A percentile compares a stretch with the other conserved stretches of the same genome.
Evolutionary conservation across 148 eudicot genomes (phyloP).

Genomic region (Chenopodium formosanum): DNA sequence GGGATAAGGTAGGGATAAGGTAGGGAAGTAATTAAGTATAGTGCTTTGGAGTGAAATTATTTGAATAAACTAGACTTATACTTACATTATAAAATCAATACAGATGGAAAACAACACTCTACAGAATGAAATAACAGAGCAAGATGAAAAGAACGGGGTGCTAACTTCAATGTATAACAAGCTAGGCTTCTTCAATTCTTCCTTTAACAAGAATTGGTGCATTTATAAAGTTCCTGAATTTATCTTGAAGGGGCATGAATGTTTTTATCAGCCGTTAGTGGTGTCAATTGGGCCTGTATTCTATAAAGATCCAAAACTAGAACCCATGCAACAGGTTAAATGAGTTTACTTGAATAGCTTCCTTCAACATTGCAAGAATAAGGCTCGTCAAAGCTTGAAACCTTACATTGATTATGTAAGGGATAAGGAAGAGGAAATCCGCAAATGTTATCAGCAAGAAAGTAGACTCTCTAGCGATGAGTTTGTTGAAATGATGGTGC

Average conservation of each 20-base stretch:
- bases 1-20: no score
- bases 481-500: slow-evolving; percentile 18
- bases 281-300: slow-evolving; percentile 27
- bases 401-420: no score
- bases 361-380: neutral
- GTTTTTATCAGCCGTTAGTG: slow-evolving; percentile 19
- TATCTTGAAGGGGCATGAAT: slow-evolving; percentile 15
- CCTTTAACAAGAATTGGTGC: neutral
- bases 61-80: no score
- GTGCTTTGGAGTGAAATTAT: no score
- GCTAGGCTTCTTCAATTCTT: neutral
- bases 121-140: no score
- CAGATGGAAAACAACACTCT: no score
- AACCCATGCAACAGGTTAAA: slow-evolving; percentile 26
- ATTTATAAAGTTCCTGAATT: slow-evolving; percentile 27
- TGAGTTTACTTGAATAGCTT: slow-evolving; percentile 16
- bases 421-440: slow-evolving; percentile 5
- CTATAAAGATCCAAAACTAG: slow-evolving; percentile 14
- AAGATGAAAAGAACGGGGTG: slow-evolving; percentile 8
- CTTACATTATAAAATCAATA: no score
- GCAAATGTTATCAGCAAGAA: slow-evolving; percentile 20
- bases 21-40: no score
- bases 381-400: no score
- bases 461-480: slow-evolving; percentile 6
- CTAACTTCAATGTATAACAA: slow-evolving; percentile 16